A percentile compares a stretch with the other conserved stretches of the same genome.
phyloP scores from a whole-genome alignment of 1,284 basidiomycete genomes.

The Cutaneotrichosporon sp. region DNA sequence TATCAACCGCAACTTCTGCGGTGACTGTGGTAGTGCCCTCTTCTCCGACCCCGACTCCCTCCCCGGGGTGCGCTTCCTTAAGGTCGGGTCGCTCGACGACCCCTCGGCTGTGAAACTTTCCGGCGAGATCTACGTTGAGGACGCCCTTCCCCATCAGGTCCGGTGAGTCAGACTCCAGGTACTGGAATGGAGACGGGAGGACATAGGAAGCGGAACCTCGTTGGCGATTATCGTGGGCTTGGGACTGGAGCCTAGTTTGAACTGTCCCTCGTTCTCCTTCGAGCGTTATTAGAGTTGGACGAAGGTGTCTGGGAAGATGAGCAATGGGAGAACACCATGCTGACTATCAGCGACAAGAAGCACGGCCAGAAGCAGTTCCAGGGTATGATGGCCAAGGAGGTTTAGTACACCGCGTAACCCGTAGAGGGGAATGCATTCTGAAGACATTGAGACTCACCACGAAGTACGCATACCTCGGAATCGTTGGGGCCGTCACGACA shows the following conservation, averaged over 20 bases:
- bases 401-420: background rate
- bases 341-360: constrained; percentile 4
- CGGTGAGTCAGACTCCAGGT: background rate
- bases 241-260: no score
- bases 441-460: no score
- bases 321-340: no score
- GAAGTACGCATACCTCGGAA: no score
- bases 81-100: constrained; percentile 15
- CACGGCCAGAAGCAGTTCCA: constrained; percentile 16
- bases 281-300: no score
- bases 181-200: no score
- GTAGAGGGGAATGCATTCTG: no score
- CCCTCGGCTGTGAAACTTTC: constrained; percentile 6
- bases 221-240: no score
- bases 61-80: constrained; percentile 17
- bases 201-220: no score
- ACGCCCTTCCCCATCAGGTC: background rate
- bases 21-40: constrained; percentile 23
- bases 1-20: constrained; percentile 28
- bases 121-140: constrained; percentile 18
- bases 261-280: no score
- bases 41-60: constrained; percentile 14
- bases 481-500: no score
- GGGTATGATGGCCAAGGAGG: constrained; percentile 21
- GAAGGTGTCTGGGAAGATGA: no score